phyloP scores from a whole-genome alignment of 2,329 filamentous ascomycete species.

The Saccharata proteae region DNA sequence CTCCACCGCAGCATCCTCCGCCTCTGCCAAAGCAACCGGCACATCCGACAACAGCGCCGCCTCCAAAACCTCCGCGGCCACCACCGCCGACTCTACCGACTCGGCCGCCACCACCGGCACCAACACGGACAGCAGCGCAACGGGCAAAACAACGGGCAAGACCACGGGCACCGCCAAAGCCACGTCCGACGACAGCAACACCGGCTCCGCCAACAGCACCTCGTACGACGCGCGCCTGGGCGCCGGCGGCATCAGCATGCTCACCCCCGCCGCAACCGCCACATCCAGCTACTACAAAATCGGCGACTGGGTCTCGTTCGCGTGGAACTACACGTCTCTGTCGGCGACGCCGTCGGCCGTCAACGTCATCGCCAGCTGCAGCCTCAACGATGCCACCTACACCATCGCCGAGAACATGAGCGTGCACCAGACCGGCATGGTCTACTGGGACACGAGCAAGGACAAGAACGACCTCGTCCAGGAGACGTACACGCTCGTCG shows the following conservation, averaged over 20 bases:
- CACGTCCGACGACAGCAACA: constrained; percentile 3
- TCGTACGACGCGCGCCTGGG: constrained; percentile 41
- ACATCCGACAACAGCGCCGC: too few relatives aligned
- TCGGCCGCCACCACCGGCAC: constrained; percentile 1
- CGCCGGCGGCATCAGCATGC: constrained; percentile 49
- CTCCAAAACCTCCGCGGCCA: background rate
- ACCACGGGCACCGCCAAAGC: constrained; percentile 3
- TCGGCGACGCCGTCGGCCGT: constrained; percentile 45
- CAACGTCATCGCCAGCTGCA: constrained; percentile 51
- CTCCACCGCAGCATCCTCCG: constrained; percentile 1
- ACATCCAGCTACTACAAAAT: constrained; percentile 51
- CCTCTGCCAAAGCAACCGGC: constrained; percentile 2
- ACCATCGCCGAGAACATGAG: constrained; percentile 50
- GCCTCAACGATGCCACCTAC: constrained; percentile 45
- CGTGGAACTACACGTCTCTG: constrained; percentile 58
- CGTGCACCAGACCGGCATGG: constrained; percentile 37
- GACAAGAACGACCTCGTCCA: constrained; percentile 41
- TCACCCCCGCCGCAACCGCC: constrained; percentile 41
- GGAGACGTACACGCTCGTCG: constrained; percentile 51
- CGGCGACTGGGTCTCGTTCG: constrained; percentile 49
- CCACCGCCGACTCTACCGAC: constrained; percentile 2
- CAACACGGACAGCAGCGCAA: background rate
- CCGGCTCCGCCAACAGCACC: constrained; percentile 12
- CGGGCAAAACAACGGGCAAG: constrained; percentile 3
- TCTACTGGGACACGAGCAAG: constrained; percentile 49